Percentiles rank a stretch among this genome's conserved stretches.
Conservation (phyloP, 2,329 filamentous ascomycete species). For the Cladobotryum protrusum region DNA sequence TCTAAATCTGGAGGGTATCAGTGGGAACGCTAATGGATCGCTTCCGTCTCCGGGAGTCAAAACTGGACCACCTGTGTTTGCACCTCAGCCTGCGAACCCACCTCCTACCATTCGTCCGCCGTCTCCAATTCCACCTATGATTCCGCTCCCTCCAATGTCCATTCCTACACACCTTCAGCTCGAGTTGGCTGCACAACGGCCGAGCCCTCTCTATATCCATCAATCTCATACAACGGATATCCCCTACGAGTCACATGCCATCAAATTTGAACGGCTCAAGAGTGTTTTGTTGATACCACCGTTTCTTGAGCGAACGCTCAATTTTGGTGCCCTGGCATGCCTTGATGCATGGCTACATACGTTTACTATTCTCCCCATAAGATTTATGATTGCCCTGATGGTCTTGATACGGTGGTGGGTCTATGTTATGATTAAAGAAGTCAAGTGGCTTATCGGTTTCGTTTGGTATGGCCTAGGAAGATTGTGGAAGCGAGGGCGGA, state of each 20-base stretch:
- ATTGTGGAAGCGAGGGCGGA: slow-evolving; percentile 61
- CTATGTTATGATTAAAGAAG: slow-evolving; percentile 65
- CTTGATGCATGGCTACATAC: slow-evolving; percentile 95
- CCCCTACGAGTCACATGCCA: slow-evolving; percentile 85
- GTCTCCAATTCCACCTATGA: slow-evolving; percentile 47
- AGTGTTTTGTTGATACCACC: slow-evolving; percentile 82
- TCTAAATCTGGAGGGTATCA: slow-evolving; percentile 30
- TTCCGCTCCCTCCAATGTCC: slow-evolving; percentile 61
- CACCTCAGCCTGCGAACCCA: slow-evolving; percentile 12
- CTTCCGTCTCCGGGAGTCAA: slow-evolving; percentile 19
- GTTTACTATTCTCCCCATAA: slow-evolving; percentile 87
- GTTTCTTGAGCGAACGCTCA: slow-evolving; percentile 75
- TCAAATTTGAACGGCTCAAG: slow-evolving; percentile 85
- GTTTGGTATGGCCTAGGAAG: slow-evolving; percentile 75
- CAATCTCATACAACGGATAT: slow-evolving; percentile 49
- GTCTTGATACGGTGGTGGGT: slow-evolving; percentile 76
- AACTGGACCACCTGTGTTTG: slow-evolving; percentile 19
- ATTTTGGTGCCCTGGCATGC: slow-evolving; percentile 85
- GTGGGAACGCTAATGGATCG: slow-evolving; percentile 9
- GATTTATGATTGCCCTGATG: slow-evolving; percentile 74
- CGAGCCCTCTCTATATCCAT: slow-evolving; percentile 61
- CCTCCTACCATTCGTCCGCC: slow-evolving; percentile 28
- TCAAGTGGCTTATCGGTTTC: slow-evolving; percentile 64
- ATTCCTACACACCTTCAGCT: slow-evolving; percentile 60
- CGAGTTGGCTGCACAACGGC: slow-evolving; percentile 55